These are phyloP conservation scores for Fusarium succisae DNA, from an alignment of 2,329 filamentous ascomycete species.

Conservation along the genomic window DNA sequence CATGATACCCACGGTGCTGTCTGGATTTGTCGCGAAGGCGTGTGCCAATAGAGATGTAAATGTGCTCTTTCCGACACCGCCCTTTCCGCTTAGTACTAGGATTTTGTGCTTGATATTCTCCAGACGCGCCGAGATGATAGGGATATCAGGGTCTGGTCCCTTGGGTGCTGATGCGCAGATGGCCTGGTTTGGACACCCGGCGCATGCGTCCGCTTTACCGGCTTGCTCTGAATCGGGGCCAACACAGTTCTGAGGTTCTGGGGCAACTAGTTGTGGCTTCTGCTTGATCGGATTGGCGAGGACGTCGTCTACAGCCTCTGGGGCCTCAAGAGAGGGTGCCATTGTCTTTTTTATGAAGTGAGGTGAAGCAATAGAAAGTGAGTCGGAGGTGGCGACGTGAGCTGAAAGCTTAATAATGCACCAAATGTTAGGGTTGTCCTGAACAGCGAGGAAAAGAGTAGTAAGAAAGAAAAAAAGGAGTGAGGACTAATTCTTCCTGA, in stretches of 20 bases:
- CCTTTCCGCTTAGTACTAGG: conserved; percentile 91
- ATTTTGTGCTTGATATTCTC: conserved; percentile 89
- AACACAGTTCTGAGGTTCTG: conserved; percentile 96
- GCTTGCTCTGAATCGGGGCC: conserved; percentile 82
- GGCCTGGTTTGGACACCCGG: conserved; percentile 92
- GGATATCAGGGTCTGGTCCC: conserved; percentile 93
- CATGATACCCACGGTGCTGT: conserved; percentile 89
- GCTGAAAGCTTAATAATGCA: conserved; percentile 37
- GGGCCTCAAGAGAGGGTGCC: conserved; percentile 83
- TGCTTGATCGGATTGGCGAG: conserved; percentile 79
- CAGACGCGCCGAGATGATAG: conserved; percentile 85
- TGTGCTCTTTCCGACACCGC: conserved; percentile 95
- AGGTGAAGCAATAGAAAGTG: neutral
- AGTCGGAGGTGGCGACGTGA: conserved; percentile 31
- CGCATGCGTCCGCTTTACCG: conserved; percentile 82
- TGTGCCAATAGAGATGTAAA: conserved; percentile 90
- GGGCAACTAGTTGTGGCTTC: conserved; percentile 87
- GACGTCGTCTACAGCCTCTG: conserved; percentile 72
- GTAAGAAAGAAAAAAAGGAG: neutral
- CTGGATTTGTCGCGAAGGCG: conserved; percentile 84
- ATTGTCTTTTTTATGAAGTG: conserved; percentile 57
- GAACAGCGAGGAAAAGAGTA: neutral
- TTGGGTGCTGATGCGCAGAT: conserved; percentile 96
- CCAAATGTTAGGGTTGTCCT: neutral
- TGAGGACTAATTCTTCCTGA: neutral